Evolutionary conservation across 2,329 filamentous ascomycete species (phyloP), one percentile per base, ranked within the genome.

Genomic region (Verticillium nubilum): DNA sequence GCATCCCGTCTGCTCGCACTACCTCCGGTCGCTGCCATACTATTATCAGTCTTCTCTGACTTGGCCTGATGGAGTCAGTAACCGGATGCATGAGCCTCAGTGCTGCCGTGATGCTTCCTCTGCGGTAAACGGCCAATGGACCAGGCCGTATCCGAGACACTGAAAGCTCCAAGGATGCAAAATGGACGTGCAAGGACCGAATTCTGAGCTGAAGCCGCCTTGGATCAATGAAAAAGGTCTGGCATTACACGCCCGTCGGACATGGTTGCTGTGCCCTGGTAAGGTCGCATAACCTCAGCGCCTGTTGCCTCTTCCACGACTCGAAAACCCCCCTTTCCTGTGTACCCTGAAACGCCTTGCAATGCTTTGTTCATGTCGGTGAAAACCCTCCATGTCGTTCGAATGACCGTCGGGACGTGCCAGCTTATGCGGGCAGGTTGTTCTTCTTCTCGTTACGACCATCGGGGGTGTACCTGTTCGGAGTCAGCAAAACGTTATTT

Each of bases 401-500:
- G 42, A 50, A 50, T 50, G 42, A 23, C 42, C 42, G 42, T 23
- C 19, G 7, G 19, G n/a, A 25, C 10, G 42, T 10, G 42, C 42
- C 42, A 23, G 31, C 56, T 61, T 63, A 68, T 31, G 66, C 65
- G 58, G 65, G 64, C 57, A 79, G 69, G 61, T 76, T 73, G 63
- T 78, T 77, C 76, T 86, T 86, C 79, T 86, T 86, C 71, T 83
- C 81, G 74, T 84, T 84, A 70, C 84, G 82, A 60, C 84, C 84
- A 63, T 86, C 83, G 55, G 84, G 84, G 3, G 84, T 86, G 70
- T 86, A 86, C 72, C 83, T 86, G 52, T 12, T 31, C 19, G 5
- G 15, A 6, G 54, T 56, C 17, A 61, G 58, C 55, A 54, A 35
- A 33, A 35, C 12, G 13, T n/a, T 50, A 25, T 50, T 12, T 12